Evolutionary conservation across 352 stramenopile species (phyloP).

Genomic region (Globisporangium yorkense): DNA sequence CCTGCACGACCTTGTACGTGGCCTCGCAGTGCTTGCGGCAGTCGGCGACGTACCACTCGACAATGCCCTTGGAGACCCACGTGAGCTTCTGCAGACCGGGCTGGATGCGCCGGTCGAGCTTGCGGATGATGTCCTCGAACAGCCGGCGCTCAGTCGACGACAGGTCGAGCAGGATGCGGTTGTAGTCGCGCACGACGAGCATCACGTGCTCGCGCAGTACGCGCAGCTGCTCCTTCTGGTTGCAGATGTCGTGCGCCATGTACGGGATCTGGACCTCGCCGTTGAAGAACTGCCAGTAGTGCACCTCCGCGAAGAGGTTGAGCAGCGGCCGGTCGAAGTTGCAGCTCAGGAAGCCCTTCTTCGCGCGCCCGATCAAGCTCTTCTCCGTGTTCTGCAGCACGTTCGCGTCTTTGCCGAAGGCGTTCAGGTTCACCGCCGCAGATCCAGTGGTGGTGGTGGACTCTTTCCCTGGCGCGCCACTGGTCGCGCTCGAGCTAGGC

Average conservation of each 20-base stretch:
- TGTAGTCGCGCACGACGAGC: constrained; percentile 94
- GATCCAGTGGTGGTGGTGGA: neutral
- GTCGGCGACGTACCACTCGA: constrained; percentile 90
- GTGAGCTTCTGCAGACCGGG: constrained; percentile 92
- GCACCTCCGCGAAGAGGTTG: constrained; percentile 90
- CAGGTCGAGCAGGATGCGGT: constrained; percentile 91
- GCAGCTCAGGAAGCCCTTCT: constrained; percentile 87
- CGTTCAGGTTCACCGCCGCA: constrained; percentile 30
- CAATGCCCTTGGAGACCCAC: constrained; percentile 90
- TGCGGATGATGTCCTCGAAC: constrained; percentile 94
- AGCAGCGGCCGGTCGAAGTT: constrained; percentile 94
- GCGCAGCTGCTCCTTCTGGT: constrained; percentile 90
- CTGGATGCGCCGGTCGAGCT: constrained; percentile 90
- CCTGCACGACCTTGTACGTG: constrained; percentile 85
- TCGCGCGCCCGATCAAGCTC: constrained; percentile 68
- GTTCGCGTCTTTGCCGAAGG: constrained; percentile 41
- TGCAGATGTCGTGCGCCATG: constrained; percentile 94
- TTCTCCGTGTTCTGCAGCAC: constrained; percentile 75
- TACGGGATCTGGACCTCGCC: constrained; percentile 94
- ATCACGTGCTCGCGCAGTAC: constrained; percentile 92
- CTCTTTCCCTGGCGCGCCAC: neutral
- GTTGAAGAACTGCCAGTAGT: constrained; percentile 90
- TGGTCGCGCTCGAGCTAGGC: neutral
- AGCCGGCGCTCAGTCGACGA: constrained; percentile 86
- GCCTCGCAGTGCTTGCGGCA: constrained; percentile 87